Percentiles rank a stretch among this genome's conserved stretches.
Conservation (phyloP, 805 yeast genomes). For the Hanseniaspora guilliermondii region DNA sequence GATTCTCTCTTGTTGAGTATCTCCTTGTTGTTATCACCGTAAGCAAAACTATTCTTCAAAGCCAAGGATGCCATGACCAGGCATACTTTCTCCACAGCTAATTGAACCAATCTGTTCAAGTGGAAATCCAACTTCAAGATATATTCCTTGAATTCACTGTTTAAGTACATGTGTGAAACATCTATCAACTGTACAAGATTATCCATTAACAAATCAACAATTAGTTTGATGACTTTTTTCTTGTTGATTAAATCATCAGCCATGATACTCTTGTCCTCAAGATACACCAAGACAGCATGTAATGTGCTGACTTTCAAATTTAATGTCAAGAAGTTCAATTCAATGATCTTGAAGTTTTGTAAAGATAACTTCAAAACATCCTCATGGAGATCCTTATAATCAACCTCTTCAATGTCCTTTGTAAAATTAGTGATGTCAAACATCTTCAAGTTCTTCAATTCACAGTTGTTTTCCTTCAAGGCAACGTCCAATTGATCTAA, state of each 20-base stretch:
- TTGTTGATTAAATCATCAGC: not conserved
- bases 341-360: constrained; percentile 7
- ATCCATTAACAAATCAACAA: not conserved
- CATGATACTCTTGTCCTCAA: not conserved
- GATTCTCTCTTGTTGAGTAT: not conserved
- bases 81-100: constrained; percentile 10
- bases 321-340: constrained; percentile 1
- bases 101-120: constrained; percentile 12
- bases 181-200: not conserved
- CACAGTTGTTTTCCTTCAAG: not conserved
- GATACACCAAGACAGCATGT: not conserved
- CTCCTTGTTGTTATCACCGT: not conserved
- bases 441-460: not conserved
- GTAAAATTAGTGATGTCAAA: not conserved
- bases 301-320: not conserved
- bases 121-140: constrained; percentile 11
- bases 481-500: not conserved
- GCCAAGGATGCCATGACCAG: constrained; percentile 8
- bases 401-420: constrained; percentile 10
- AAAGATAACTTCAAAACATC: not conserved
- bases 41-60: constrained; percentile 3
- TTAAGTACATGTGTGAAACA: constrained; percentile 11
- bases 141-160: not conserved
- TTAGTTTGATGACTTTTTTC: not conserved
- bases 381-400: not conserved